Evolutionary conservation across 2,329 filamentous ascomycete species (phyloP), one percentile per base, ranked within the genome.

Genomic region (Macrophomina tecta): DNA sequence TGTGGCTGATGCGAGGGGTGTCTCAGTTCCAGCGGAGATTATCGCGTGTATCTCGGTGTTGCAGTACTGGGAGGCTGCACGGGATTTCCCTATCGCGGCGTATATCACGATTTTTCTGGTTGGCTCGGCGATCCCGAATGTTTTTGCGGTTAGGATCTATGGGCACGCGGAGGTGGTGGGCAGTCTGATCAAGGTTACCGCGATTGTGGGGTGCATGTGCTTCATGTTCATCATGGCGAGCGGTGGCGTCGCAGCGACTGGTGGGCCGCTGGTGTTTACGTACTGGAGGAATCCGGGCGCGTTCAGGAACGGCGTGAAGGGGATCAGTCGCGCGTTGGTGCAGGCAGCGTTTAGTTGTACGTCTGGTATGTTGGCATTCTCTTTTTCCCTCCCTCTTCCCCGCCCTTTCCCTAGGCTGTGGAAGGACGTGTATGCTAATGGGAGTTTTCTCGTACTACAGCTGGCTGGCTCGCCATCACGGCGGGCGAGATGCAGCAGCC

Each of bases 111-210:
- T 83, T 5, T 82, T 79, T 69, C 83, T 79, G 79, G 75, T 76
- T 2, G 70, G 82, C 11, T 83, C 82, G 63, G 76, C 81, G 55
- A 70, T 68, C 2, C 72, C 82, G 5, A 80, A 77, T 0, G 74
- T 82, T 60, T 70, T 80, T 6, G 79, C 79, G 0, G 75, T 81
- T 18, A 51, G 81, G 36, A 77, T 83, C 23, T 86, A 84, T 69
- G 84, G 84, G 28, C 84, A 86, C 69, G 79, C 76, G 18, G 74
- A 77, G 38, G 75, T 83, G 60, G 84, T 87, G 69, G 81, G 80
- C 64, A 80, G 76, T 74, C 68, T 81, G n/a, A 45, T 45, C 16
- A 58, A 18, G 77, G 77, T 65, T 28, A 68, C 65, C 14, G 55
- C 67, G 42, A 46, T 69, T 30, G 30, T 67, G 36, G 40, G 69